Evolutionary conservation across 371 early-diverging fungal species (phyloP).

Genomic region (Dichotomocladium elegans): DNA sequence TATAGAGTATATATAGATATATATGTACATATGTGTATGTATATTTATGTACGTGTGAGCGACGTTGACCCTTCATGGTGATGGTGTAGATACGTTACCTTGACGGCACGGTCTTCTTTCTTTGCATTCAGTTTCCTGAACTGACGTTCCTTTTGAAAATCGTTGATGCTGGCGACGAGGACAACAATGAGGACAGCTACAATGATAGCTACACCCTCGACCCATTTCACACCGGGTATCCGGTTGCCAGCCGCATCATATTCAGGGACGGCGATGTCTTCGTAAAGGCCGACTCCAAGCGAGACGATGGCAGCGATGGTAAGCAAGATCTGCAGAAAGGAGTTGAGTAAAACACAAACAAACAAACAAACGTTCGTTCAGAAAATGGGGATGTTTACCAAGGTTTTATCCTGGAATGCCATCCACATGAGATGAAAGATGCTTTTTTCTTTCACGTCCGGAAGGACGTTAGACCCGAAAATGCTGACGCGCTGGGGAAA

Average conservation of each 20-base stretch:
- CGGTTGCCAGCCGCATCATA: conserved; percentile 27
- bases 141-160: conserved; percentile 84
- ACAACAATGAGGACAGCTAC: conserved; percentile 82
- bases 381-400: conserved; percentile 41
- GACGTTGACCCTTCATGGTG: neutral
- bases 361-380: no score
- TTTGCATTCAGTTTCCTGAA: conserved; percentile 81
- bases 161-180: conserved; percentile 74
- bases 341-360: neutral
- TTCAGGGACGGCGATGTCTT: conserved; percentile 60
- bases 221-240: conserved; percentile 64
- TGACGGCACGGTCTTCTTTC: conserved; percentile 77
- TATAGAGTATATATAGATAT: no score
- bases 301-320: conserved; percentile 84
- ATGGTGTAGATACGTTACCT: conserved; percentile 38
- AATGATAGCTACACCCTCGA: conserved; percentile 79
- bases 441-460: conserved; percentile 61
- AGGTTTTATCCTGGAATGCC: conserved; percentile 82
- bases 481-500: conserved; percentile 33
- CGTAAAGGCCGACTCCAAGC: conserved; percentile 83
- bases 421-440: conserved; percentile 76
- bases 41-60: no score
- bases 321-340: conserved; percentile 58
- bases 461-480: conserved; percentile 68
- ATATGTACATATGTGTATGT: no score